Percentiles rank a stretch among this genome's conserved stretches.
Evolutionary conservation across 768 basidiomycete genomes (phyloP).

Genomic region (Asterophora parasitica): DNA sequence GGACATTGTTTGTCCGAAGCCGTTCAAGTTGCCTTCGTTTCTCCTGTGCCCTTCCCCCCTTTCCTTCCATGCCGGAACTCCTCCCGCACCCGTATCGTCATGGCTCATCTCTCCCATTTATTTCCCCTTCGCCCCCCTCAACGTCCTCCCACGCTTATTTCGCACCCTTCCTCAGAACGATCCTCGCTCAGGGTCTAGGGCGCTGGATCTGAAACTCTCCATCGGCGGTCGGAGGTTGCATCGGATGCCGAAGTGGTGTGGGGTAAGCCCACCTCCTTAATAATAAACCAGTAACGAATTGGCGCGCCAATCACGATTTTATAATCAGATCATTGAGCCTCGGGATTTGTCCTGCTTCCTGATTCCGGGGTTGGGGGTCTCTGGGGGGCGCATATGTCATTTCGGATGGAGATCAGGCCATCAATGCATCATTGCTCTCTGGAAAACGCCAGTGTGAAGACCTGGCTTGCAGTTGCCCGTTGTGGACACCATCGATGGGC

Average conservation of each 20-base stretch:
- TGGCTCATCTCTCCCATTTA: background rate
- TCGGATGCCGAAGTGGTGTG: background rate
- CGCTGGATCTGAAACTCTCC: background rate
- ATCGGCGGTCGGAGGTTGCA: background rate
- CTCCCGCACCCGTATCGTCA: background rate
- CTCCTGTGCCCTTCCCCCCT: background rate
- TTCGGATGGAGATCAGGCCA: background rate
- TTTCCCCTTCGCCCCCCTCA: background rate
- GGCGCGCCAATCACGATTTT: background rate
- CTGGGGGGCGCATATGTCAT: conserved; percentile 9
- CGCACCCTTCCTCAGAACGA: too few relatives aligned
- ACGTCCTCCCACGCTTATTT: background rate
- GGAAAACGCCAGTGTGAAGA: background rate
- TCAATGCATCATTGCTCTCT: background rate
- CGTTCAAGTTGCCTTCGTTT: too few relatives aligned
- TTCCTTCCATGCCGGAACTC: background rate
- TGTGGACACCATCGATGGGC: conserved; percentile 5
- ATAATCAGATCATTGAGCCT: background rate
- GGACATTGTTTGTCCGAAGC: background rate
- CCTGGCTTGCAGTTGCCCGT: conserved; percentile 10
- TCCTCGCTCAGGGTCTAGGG: background rate
- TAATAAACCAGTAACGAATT: conserved; percentile 1
- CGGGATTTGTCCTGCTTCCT: too few relatives aligned
- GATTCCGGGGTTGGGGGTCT: conserved; percentile 11
- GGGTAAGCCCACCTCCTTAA: too few relatives aligned